Conservation (phyloP, 164 flowering plant genomes). For the Magnolia sinica region DNA sequence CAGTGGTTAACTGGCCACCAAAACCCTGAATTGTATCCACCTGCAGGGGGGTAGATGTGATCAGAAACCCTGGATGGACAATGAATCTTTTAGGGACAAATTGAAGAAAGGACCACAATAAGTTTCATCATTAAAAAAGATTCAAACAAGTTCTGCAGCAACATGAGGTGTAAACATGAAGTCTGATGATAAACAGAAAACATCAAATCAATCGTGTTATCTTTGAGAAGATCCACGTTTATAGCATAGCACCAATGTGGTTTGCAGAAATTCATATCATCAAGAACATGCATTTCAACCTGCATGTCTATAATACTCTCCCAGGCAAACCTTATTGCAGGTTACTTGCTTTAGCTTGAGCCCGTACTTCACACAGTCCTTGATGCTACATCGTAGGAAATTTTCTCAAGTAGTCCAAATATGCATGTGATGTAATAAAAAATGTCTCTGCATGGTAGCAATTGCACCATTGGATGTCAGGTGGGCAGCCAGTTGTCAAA, state of each 20-base stretch:
- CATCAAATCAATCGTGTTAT: background rate
- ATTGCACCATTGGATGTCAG: too few relatives aligned
- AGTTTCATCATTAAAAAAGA: background rate
- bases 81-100: background rate
- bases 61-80: background rate
- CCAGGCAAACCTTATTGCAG: background rate
- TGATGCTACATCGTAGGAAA: background rate
- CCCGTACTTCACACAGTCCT: background rate
- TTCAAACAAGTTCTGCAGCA: background rate
- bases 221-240: background rate
- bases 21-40: slow-evolving; percentile 86
- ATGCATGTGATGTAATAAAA: background rate
- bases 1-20: slow-evolving; percentile 94
- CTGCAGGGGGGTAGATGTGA: slow-evolving; percentile 32
- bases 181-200: background rate
- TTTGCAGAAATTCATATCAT: background rate
- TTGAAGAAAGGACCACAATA: background rate
- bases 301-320: background rate
- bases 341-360: background rate
- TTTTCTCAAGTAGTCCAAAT: background rate
- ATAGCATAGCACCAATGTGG: background rate
- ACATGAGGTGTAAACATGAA: background rate
- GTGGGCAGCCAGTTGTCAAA: too few relatives aligned
- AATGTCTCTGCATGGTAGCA: background rate
- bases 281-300: too few relatives aligned